A percentile compares a stretch with the other conserved stretches of the same genome.
These are phyloP conservation scores for Santalum album DNA, from an alignment of 164 flowering plant genomes.

Conservation along the genomic window DNA sequence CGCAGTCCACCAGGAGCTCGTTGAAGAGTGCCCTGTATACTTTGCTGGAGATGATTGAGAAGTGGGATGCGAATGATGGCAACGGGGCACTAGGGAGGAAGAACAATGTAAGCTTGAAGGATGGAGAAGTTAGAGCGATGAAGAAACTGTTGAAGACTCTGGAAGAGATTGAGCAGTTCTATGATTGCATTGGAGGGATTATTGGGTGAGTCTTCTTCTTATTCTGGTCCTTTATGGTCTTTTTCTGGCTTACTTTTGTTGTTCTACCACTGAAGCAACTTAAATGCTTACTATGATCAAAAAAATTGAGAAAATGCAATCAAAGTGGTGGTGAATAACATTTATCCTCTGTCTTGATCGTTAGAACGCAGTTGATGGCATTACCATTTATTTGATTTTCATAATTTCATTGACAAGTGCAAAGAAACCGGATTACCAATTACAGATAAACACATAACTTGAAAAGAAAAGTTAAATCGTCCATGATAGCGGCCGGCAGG, in stretches of 20 bases:
- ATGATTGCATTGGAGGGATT: constrained; percentile 92
- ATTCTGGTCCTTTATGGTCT: neutral
- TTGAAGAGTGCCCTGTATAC: constrained; percentile 54
- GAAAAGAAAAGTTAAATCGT: too few relatives aligned
- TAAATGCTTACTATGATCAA: too few relatives aligned
- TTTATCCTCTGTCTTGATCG: too few relatives aligned
- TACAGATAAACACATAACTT: too few relatives aligned
- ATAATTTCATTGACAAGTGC: too few relatives aligned
- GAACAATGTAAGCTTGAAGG: constrained; percentile 13
- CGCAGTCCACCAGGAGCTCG: constrained; percentile 23
- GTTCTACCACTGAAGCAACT: neutral
- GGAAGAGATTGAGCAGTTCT: constrained; percentile 59
- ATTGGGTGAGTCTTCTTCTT: constrained; percentile 48
- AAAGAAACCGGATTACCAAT: too few relatives aligned
- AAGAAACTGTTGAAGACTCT: constrained; percentile 47
- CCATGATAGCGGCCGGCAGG: too few relatives aligned
- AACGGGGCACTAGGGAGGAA: constrained; percentile 8
- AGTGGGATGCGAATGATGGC: constrained; percentile 31
- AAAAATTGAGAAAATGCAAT: too few relatives aligned
- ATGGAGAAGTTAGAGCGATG: constrained; percentile 27
- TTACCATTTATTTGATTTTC: too few relatives aligned
- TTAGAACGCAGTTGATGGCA: too few relatives aligned
- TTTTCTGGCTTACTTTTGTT: neutral
- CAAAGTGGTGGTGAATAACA: too few relatives aligned
- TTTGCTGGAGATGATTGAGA: constrained; percentile 66